Conservation (phyloP, 805 yeast genomes). For the Debaryomyces maramus region DNA sequence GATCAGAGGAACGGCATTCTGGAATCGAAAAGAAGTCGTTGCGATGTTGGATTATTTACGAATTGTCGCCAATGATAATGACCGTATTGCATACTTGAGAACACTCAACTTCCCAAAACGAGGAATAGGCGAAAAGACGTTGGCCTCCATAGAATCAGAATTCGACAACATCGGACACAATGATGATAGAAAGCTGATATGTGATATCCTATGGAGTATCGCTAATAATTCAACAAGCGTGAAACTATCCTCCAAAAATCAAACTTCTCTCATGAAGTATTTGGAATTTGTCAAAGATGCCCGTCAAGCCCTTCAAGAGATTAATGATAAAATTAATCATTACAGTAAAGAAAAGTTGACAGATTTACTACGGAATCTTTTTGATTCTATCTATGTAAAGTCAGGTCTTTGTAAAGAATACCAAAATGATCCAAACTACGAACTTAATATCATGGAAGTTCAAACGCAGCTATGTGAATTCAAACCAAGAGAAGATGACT, state of each 20-base stretch:
- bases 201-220: slow-evolving; percentile 11
- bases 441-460: slow-evolving; percentile 43
- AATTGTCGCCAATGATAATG: slow-evolving; percentile 57
- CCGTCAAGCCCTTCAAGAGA: slow-evolving; percentile 8
- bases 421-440: slow-evolving; percentile 25
- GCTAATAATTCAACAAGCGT: slow-evolving; percentile 1
- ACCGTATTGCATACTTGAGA: slow-evolving; percentile 58
- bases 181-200: slow-evolving; percentile 8
- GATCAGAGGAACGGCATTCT: slow-evolving; percentile 73
- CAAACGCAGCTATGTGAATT: slow-evolving; percentile 35
- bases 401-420: slow-evolving; percentile 33
- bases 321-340: slow-evolving; percentile 7
- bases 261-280: slow-evolving; percentile 21
- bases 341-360: not conserved
- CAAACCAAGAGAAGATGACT: slow-evolving; percentile 28
- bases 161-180: slow-evolving; percentile 7
- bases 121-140: slow-evolving; percentile 64
- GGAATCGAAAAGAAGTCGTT: slow-evolving; percentile 73
- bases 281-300: slow-evolving; percentile 26
- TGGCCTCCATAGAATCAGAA: slow-evolving; percentile 27
- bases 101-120: slow-evolving; percentile 60
- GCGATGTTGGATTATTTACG: slow-evolving; percentile 64
- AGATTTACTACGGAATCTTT: slow-evolving; percentile 13
- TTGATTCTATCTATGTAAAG: slow-evolving; percentile 22
- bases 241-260: slow-evolving; percentile 15